Evolutionary conservation across 2,329 filamentous ascomycete species (phyloP), one percentile per base, ranked within the genome.

Genomic region (Cytospora paraplurivora): DNA sequence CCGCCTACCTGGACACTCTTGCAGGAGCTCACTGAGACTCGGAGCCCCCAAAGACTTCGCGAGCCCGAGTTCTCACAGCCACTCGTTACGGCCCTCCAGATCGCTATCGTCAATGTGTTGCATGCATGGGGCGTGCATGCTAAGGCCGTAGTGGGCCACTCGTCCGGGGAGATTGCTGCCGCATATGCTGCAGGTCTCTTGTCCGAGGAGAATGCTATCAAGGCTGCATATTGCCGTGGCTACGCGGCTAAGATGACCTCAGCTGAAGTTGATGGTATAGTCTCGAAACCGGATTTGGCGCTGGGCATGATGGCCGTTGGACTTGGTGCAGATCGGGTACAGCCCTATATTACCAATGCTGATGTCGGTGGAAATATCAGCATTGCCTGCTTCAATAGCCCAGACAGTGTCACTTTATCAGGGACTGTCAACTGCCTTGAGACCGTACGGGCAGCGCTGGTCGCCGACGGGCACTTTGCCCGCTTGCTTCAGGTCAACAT

Each of bases 1-100:
- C 52, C 52, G 4, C 63, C 63, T n/a, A 17, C 19, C 6, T 65
- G 59, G 57, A 32, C 58, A 12, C n/a, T 66, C 21, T 2, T n/a
- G 4, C 15, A 55, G 2, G 63, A 61, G n/a, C 53, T 66, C 1
- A 51, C 56, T 6, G n/a, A 37, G 17, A 15, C 34, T n/a, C 38
- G 57, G 41, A 53, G 37, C 17, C 41, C 56, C 3, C 53, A 68
- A 11, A 44, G 65, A 27, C 12, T 54, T 2, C 33, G 34, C 52
- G 37, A 59, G 8, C 44, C 51, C 33, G 44, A 49, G 8, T 27
- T 64, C 13, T 56, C 41, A 12, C 59, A 64, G 37, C 66, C 67
- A 1, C 27, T 76, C 0, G 78, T 74, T 58, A 78, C 76, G 2
- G 76, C 75, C 0, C 33, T 80, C 0, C 78, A 80, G 62, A 68